Percentiles rank a stretch among this genome's conserved stretches.
Conservation (phyloP, 2,329 filamentous ascomycete species). For the Capronia coronata region DNA sequence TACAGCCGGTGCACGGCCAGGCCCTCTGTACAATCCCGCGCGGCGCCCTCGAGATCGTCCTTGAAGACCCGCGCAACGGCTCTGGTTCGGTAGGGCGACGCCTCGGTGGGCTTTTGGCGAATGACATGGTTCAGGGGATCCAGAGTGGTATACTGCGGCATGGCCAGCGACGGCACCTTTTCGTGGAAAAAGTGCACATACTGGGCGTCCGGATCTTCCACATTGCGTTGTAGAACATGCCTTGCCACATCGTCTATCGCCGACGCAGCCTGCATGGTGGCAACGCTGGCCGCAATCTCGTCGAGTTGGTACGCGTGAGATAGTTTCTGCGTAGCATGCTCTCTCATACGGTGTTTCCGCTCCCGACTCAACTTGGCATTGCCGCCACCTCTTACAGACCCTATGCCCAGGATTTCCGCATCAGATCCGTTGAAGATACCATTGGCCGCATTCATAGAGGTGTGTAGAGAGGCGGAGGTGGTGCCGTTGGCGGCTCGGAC, state of each 20-base stretch:
- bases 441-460: constrained; percentile 47
- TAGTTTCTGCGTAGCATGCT: constrained; percentile 72
- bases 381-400: constrained; percentile 49
- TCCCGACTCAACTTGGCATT: constrained; percentile 66
- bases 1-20: constrained; percentile 51
- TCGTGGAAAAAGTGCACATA: constrained; percentile 93
- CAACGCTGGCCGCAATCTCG: constrained; percentile 75
- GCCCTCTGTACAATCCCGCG: constrained; percentile 63
- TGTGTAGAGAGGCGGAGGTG: constrained; percentile 58
- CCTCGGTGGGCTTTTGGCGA: constrained; percentile 55
- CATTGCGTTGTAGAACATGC: constrained; percentile 63
- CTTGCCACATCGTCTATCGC: constrained; percentile 69
- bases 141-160: constrained; percentile 66
- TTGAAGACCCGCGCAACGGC: constrained; percentile 71
- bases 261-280: constrained; percentile 74
- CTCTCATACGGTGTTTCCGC: constrained; percentile 69
- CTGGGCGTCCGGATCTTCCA: constrained; percentile 64
- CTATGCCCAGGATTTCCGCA: constrained; percentile 51
- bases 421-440: constrained; percentile 44
- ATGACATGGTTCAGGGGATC: constrained; percentile 63
- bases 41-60: constrained; percentile 63
- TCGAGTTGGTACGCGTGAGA: constrained; percentile 71
- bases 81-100: constrained; percentile 63
- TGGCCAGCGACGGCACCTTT: constrained; percentile 70
- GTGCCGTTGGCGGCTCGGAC: constrained; percentile 71